Evolutionary conservation across 108 stramenopile genomes (phyloP).

Genomic region (Aureococcus anophagefferens): DNA sequence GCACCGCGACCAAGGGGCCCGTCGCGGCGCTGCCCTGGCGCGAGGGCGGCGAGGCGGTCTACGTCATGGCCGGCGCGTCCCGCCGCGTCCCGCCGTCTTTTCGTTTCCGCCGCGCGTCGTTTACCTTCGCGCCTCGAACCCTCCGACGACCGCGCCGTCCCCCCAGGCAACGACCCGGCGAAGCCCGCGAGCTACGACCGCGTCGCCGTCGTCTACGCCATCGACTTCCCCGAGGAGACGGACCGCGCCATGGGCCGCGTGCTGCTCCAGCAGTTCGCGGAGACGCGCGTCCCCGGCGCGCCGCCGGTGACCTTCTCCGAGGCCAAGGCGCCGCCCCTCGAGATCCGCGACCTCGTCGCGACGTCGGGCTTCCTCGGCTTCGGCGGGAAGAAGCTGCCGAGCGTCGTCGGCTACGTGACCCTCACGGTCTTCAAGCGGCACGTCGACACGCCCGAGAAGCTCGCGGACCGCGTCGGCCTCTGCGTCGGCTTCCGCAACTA

Average conservation of each 20-base stretch:
- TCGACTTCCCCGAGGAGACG: slow-evolving; percentile 45
- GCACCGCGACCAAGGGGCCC: not conserved
- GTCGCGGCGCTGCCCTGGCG: too few relatives aligned
- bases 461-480: slow-evolving; percentile 27
- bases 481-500: slow-evolving; percentile 44
- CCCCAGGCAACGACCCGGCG: slow-evolving; percentile 2
- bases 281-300: slow-evolving; percentile 35
- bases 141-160: slow-evolving; percentile 14
- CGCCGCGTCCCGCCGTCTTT: too few relatives aligned
- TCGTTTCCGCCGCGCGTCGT: too few relatives aligned
- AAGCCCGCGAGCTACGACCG: slow-evolving; percentile 11
- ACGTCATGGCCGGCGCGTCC: too few relatives aligned
- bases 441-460: slow-evolving; percentile 32
- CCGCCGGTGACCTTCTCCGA: slow-evolving; percentile 34
- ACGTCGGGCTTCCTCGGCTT: too few relatives aligned
- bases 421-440: slow-evolving; percentile 45
- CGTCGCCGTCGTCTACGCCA: slow-evolving; percentile 37
- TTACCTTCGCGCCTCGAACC: too few relatives aligned
- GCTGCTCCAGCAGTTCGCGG: slow-evolving; percentile 43
- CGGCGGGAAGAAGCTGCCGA: too few relatives aligned
- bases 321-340: slow-evolving; percentile 4
- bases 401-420: slow-evolving; percentile 35
- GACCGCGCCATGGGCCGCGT: slow-evolving; percentile 39
- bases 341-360: not conserved
- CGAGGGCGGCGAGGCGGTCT: too few relatives aligned